Evolutionary conservation across 129 eudicot species (phyloP).

Genomic region (Logfia minima): DNA sequence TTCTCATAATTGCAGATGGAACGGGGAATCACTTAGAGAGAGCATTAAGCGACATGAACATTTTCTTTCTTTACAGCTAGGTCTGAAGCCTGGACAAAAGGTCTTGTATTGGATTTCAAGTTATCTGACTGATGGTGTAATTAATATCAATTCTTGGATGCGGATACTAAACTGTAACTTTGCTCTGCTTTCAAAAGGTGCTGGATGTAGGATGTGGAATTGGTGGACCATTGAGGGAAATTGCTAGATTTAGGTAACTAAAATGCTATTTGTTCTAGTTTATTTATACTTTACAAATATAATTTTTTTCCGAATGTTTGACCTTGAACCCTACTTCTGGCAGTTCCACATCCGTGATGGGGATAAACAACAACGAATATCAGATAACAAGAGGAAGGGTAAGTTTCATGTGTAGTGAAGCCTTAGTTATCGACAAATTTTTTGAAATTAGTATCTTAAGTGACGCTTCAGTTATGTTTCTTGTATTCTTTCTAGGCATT

Average conservation of each 20-base stretch:
- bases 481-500: constrained; percentile 49
- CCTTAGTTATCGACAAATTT: neutral
- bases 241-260: constrained; percentile 81
- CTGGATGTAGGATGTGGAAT: constrained; percentile 99
- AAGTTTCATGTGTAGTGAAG: constrained; percentile 1
- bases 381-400: constrained; percentile 98
- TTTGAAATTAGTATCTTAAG: neutral
- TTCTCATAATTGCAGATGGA: constrained; percentile 56
- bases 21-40: constrained; percentile 87
- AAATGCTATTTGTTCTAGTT: neutral
- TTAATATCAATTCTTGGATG: constrained; percentile 9
- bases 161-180: constrained; percentile 12
- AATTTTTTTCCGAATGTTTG: neutral
- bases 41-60: constrained; percentile 97
- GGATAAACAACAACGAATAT: constrained; percentile 93
- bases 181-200: constrained; percentile 43
- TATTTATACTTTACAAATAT: neutral
- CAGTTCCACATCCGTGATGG: constrained; percentile 81
- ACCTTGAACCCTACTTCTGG: constrained; percentile 25
- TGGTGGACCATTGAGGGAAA: constrained; percentile 96
- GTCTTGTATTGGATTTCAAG: constrained; percentile 26
- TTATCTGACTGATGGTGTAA: constrained; percentile 14
- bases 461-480: neutral
- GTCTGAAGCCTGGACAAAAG: constrained; percentile 88
- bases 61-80: constrained; percentile 91